A percentile compares a stretch with the other conserved stretches of the same genome.
These are phyloP conservation scores for Zalaria obscura DNA, from an alignment of 2,329 filamentous ascomycete species.

Conservation along the genomic window DNA sequence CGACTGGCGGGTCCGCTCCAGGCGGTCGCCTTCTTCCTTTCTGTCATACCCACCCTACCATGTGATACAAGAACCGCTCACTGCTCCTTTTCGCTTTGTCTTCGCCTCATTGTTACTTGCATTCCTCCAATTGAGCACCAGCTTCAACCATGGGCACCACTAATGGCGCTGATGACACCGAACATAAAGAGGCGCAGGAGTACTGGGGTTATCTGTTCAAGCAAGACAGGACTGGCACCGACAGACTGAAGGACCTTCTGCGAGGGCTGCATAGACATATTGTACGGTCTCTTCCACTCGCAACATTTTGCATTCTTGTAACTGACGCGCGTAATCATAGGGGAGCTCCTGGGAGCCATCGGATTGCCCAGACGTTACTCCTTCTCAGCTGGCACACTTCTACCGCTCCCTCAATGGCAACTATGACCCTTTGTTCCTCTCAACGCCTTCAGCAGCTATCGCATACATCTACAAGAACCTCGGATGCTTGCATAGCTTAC, in stretches of 20 bases:
- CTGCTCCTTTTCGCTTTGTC: too few species aligned
- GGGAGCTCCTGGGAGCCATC: conserved; percentile 23
- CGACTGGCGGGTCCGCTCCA: too few species aligned
- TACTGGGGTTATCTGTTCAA: conserved; percentile 39
- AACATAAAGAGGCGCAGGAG: conserved; percentile 28
- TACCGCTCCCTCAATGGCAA: conserved; percentile 32
- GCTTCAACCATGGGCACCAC: not conserved
- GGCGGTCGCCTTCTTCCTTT: too few species aligned
- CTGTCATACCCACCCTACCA: too few species aligned
- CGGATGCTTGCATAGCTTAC: conserved; percentile 77
- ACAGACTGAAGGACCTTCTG: conserved; percentile 30
- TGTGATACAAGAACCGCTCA: too few species aligned
- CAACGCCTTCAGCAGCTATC: conserved; percentile 57
- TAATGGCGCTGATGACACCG: conserved; percentile 5
- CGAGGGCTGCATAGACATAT: conserved; percentile 32
- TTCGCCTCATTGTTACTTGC: too few species aligned
- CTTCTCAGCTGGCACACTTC: conserved; percentile 33
- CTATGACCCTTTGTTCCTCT: conserved; percentile 54
- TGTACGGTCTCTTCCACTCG: conserved; percentile 14
- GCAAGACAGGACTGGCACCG: conserved; percentile 35
- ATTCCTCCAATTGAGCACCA: too few species aligned
- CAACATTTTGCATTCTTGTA: not conserved
- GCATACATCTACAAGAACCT: conserved; percentile 88
- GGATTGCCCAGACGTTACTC: conserved; percentile 31
- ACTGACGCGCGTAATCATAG: conserved; percentile 1